Percentiles rank a stretch among this genome's conserved stretches.
These are phyloP conservation scores for Gossypium bickii DNA, from an alignment of 345 rosid species.

Conservation along the genomic window DNA sequence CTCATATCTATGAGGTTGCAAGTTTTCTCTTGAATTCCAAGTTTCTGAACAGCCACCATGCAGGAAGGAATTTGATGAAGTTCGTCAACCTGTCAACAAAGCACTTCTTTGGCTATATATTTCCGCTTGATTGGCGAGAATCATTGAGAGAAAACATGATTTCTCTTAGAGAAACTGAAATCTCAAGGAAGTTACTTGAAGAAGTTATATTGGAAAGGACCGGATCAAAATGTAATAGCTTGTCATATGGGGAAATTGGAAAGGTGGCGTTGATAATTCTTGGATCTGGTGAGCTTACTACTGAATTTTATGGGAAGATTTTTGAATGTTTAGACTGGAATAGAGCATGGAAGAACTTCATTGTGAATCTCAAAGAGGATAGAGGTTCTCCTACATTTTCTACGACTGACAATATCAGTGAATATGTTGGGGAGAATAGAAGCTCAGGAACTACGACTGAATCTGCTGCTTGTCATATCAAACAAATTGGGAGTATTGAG, in stretches of 20 bases:
- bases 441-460: not conserved
- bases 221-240: not conserved
- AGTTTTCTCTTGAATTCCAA: constrained; percentile 27
- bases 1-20: constrained; percentile 27
- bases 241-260: constrained; percentile 42
- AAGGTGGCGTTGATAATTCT: constrained; percentile 31
- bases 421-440: not conserved
- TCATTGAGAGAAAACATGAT: constrained; percentile 28
- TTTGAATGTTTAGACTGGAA: constrained; percentile 11
- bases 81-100: constrained; percentile 17
- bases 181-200: constrained; percentile 18
- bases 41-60: not conserved
- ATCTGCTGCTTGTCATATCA: not conserved
- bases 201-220: constrained; percentile 17
- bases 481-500: not conserved
- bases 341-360: constrained; percentile 31
- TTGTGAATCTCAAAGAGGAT: constrained; percentile 17
- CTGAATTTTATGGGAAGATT: constrained; percentile 12
- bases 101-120: constrained; percentile 20
- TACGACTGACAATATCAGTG: not conserved
- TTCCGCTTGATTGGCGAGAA: constrained; percentile 36
- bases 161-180: constrained; percentile 29
- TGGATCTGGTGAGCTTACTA: constrained; percentile 28
- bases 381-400: not conserved
- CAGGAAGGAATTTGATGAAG: not conserved